Evolutionary conservation across 305 asterid species (phyloP).

Genomic region (Coffea humblotiana): DNA sequence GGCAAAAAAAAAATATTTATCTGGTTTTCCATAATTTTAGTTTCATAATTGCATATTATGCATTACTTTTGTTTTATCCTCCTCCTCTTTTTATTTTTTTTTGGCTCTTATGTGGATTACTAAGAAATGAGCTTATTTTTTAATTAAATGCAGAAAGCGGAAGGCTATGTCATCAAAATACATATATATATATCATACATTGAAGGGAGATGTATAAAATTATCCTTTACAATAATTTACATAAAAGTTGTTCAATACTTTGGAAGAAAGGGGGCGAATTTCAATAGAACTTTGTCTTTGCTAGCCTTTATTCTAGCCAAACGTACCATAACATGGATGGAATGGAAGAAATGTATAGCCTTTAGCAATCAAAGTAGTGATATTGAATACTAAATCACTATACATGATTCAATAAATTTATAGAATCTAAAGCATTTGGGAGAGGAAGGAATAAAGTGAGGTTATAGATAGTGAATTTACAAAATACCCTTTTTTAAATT

Average conservation of each 20-base stretch:
- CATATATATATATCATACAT: no score
- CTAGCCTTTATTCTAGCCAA: slow-evolving; percentile 2
- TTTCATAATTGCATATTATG: neutral
- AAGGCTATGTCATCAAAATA: neutral
- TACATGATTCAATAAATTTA: neutral
- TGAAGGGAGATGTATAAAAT: neutral
- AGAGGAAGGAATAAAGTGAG: neutral
- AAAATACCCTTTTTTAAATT: neutral
- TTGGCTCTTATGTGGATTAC: no score
- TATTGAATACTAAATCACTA: neutral
- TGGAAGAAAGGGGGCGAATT: neutral
- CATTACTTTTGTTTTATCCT: no score
- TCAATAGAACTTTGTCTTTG: neutral
- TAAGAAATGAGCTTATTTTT: neutral
- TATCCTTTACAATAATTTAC: neutral
- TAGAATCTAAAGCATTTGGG: neutral
- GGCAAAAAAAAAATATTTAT: neutral
- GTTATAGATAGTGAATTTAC: neutral
- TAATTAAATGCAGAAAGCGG: neutral
- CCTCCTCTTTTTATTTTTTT: no score
- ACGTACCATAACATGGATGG: neutral
- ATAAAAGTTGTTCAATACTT: neutral
- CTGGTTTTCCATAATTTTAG: neutral
- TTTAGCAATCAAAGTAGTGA: slow-evolving; percentile 13
- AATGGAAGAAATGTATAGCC: slow-evolving; percentile 5